Percentiles rank a stretch among this genome's conserved stretches.
Conservation (phyloP, 148 eudicot species). For the Silene conica region DNA sequence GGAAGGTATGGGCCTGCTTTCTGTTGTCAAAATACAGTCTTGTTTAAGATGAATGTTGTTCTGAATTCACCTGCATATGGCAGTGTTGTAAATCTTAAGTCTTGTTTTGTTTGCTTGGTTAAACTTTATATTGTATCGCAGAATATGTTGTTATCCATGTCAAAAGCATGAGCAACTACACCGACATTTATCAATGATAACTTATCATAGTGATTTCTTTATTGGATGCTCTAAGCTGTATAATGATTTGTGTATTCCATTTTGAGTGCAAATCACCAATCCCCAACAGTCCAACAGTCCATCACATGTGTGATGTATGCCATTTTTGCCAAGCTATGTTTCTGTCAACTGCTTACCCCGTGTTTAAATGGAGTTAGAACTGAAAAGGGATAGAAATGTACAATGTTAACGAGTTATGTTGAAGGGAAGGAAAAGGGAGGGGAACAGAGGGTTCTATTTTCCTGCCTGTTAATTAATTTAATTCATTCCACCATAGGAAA, state of each 20-base stretch:
- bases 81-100: background rate
- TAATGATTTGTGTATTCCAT: background rate
- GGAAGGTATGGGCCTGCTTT: slow-evolving; percentile 45
- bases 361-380: too few species aligned
- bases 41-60: background rate
- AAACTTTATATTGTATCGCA: background rate
- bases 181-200: too few species aligned
- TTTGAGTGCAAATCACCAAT: background rate
- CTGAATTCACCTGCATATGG: background rate
- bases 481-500: too few species aligned
- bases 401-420: too few species aligned
- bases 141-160: background rate
- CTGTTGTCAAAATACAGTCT: too few species aligned
- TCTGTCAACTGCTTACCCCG: too few species aligned
- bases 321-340: background rate
- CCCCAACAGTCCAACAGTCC: background rate
- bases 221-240: background rate
- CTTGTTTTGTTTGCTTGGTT: background rate
- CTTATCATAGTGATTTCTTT: background rate
- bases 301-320: background rate
- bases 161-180: too few species aligned
- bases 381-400: too few species aligned
- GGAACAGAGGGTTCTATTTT: too few species aligned
- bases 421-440: too few species aligned
- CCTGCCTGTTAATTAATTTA: too few species aligned